Conservation (phyloP, 768 basidiomycete genomes). For the Vararia minispora region DNA sequence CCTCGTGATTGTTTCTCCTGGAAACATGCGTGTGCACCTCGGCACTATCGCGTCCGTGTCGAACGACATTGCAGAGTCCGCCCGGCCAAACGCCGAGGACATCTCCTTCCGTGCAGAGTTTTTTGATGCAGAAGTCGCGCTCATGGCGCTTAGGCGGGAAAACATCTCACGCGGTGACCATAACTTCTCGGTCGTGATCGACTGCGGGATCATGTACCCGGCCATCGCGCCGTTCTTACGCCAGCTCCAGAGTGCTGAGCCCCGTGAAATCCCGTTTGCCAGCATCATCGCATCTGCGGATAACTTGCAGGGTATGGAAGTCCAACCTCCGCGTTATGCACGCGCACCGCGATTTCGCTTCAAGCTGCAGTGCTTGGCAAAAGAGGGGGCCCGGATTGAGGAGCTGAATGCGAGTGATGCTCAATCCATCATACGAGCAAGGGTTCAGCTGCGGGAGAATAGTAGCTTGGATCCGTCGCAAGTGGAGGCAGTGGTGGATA, state of each 20-base stretch:
- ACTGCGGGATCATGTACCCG: conserved; percentile 11
- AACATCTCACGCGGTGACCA: conserved; percentile 15
- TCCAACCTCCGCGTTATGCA: conserved; percentile 5
- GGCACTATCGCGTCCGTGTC: conserved; percentile 36
- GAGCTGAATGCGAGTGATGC: conserved; percentile 30
- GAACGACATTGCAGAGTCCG: conserved; percentile 35
- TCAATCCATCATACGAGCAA: conserved; percentile 35
- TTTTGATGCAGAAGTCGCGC: conserved; percentile 48
- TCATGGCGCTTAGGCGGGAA: conserved; percentile 30
- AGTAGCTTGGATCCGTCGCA: conserved; percentile 64
- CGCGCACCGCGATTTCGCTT: conserved; percentile 41
- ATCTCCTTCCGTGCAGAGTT: conserved; percentile 45
- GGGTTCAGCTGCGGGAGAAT: conserved; percentile 28
- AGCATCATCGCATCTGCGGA: conserved; percentile 1
- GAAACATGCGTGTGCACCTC: conserved; percentile 30
- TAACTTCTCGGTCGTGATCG: conserved; percentile 9
- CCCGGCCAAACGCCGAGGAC: conserved; percentile 20
- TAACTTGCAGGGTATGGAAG: background rate
- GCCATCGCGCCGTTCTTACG: conserved; percentile 11
- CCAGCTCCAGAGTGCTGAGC: conserved; percentile 9
- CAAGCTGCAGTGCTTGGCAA: conserved; percentile 37
- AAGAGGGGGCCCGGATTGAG: conserved; percentile 23
- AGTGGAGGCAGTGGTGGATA: conserved; percentile 54
- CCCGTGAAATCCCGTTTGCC: conserved; percentile 9
- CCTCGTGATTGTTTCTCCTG: conserved; percentile 29